Evolutionary conservation across 2,329 filamentous ascomycete genomes (phyloP).

Genomic region (Aspergillus unguis): DNA sequence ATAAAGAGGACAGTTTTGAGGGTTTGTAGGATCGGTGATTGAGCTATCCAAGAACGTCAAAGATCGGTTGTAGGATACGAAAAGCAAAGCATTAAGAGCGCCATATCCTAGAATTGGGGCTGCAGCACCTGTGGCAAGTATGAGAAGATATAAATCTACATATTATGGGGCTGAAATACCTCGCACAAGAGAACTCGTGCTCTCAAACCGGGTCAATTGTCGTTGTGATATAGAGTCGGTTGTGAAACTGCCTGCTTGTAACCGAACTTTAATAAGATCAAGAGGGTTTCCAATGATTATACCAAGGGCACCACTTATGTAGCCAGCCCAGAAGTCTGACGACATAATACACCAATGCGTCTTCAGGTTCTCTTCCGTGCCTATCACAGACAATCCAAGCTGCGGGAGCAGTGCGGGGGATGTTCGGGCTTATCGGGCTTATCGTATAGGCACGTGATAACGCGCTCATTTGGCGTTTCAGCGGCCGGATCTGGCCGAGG

Average conservation of each 20-base stretch:
- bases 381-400: too few relatives aligned
- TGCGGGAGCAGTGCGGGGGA: conserved; percentile 1
- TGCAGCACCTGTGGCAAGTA: conserved; percentile 59
- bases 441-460: conserved; percentile 26
- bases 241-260: conserved; percentile 61
- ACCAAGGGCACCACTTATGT: conserved; percentile 77
- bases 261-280: conserved; percentile 72
- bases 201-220: conserved; percentile 34
- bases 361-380: too few relatives aligned
- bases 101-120: conserved; percentile 88
- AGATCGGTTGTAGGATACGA: conserved; percentile 86
- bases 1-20: conserved; percentile 51
- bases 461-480: conserved; percentile 35
- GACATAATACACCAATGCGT: conserved; percentile 55
- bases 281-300: conserved; percentile 89
- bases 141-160: background rate
- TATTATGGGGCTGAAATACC: conserved; percentile 22
- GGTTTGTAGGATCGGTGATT: conserved; percentile 43
- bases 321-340: conserved; percentile 91
- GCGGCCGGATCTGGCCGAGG: conserved; percentile 12
- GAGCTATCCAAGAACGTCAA: conserved; percentile 57
- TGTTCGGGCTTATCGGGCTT: background rate
- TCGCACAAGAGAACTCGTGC: conserved; percentile 36
- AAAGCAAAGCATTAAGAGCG: conserved; percentile 83
- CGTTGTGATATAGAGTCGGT: conserved; percentile 21